phyloP scores from a whole-genome alignment of 306 rosid species.

The Pyrus communis region DNA sequence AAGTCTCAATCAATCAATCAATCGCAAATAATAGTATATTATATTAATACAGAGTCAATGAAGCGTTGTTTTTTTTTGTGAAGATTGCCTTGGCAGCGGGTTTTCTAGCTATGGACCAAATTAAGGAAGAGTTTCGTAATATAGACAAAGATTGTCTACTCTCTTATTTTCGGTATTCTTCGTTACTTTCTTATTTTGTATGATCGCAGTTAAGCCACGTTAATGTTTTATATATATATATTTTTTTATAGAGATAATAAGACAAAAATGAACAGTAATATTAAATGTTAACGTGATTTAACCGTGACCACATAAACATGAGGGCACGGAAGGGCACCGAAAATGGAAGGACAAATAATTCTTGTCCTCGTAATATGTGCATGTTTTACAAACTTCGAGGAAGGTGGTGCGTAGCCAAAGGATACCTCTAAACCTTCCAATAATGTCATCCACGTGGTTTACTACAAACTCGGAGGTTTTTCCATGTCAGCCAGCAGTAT shows the following conservation, averaged over 20 bases:
- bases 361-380: not conserved
- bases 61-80: not conserved
- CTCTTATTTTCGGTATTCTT: no score
- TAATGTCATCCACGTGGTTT: conserved; percentile 44
- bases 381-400: not conserved
- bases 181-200: no score
- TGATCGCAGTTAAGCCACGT: no score
- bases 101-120: not conserved
- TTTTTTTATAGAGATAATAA: no score
- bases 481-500: conserved; percentile 19
- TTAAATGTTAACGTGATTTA: no score
- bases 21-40: not conserved
- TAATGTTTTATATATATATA: no score
- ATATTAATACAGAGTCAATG: not conserved
- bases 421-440: not conserved
- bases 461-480: conserved; percentile 20
- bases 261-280: no score
- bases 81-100: not conserved
- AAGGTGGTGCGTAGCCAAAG: not conserved
- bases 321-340: no score
- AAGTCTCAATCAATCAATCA: not conserved
- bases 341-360: no score
- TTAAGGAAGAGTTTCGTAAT: not conserved
- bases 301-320: no score
- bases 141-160: no score